Evolutionary conservation across 164 flowering plant genomes (phyloP), one percentile per base, ranked within the genome.

Genomic region (Pachysandra terminalis): DNA sequence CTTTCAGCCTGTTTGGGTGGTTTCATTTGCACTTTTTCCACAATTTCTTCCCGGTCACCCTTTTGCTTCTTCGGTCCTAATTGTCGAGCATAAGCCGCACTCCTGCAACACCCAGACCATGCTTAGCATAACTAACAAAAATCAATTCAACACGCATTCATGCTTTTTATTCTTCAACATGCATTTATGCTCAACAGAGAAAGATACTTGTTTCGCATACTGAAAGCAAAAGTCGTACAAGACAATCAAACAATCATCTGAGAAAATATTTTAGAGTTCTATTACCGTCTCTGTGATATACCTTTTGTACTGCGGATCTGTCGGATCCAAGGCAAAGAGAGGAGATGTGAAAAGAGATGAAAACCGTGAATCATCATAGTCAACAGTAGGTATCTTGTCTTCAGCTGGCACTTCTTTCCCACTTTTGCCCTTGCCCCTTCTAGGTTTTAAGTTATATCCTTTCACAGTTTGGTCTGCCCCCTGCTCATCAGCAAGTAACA

Each of bases 261-360:
- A 59, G 17, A 59, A 15, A 68, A 32, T 51, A 13, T 59, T 12
- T 14, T 0, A 5, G 41, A 25, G 37, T 32, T 32, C 5, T 32
- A 32, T 15, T 2, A 24, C 27, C 22, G 28, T n/a, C 5, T 5
- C n/a, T 23, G 9, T 3, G 13, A 48, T 16, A 58, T 84, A 92
- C 97, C 97, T 85, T 81, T 86, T 89, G 74, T 77, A 92, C 45
- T 87, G 87, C 21, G 98, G 97, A 74, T 90, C 96, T 17, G 97
- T 92, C 19, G 98, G 98, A 76, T 95, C 98, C 77, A 87, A 66
- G 21, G 96, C 90, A 86, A 79, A 95, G 48, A 65, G 78, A 65
- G 81, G 88, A 35, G 86, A 80, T 3, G 67, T 83, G 70, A 83
- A 84, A 56, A 89, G 70, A 61, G 80, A 69, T 9, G 89, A 71